Percentiles rank a stretch among this genome's conserved stretches.
These are phyloP conservation scores for Cladosporium oxysporum DNA, from an alignment of 2,329 filamentous ascomycete species.

Conservation along the genomic window DNA sequence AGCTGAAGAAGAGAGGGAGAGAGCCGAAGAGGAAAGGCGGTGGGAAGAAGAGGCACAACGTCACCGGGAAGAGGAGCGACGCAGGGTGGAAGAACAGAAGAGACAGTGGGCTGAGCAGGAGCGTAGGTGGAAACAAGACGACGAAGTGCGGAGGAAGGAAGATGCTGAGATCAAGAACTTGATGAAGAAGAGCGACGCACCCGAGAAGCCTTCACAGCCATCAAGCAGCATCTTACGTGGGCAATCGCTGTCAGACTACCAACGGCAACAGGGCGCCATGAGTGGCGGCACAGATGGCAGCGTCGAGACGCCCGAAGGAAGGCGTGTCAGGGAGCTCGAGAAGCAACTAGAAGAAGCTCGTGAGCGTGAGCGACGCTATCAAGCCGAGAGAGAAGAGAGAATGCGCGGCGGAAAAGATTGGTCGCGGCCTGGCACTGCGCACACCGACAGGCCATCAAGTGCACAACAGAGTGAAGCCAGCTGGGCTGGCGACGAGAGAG, in stretches of 20 bases:
- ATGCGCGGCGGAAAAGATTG: constrained; percentile 40
- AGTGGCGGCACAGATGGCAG: constrained; percentile 41
- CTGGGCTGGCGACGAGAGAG: constrained; percentile 68
- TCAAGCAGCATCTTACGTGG: constrained; percentile 65
- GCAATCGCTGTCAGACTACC: constrained; percentile 85
- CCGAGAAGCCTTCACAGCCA: constrained; percentile 49
- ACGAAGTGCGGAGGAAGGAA: constrained; percentile 69
- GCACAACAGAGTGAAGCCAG: constrained; percentile 58
- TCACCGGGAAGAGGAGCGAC: constrained; percentile 59
- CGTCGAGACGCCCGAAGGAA: constrained; percentile 56
- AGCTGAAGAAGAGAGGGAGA: constrained; percentile 64
- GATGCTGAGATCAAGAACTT: constrained; percentile 69
- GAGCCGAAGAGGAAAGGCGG: constrained; percentile 63
- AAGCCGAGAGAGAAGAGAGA: constrained; percentile 59
- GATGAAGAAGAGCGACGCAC: constrained; percentile 65
- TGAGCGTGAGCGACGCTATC: constrained; percentile 66
- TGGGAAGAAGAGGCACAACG: constrained; percentile 68
- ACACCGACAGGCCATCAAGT: constrained; percentile 29
- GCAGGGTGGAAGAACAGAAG: constrained; percentile 66
- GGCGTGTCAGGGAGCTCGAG: constrained; percentile 79
- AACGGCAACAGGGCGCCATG: constrained; percentile 61
- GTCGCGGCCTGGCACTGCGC: constrained; percentile 39
- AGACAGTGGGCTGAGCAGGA: constrained; percentile 78
- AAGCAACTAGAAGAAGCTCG: constrained; percentile 67
- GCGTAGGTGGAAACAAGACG: constrained; percentile 72